A percentile compares a stretch with the other conserved stretches of the same genome.
phyloP scores from a whole-genome alignment of 2,329 filamentous ascomycete genomes.

The Endoconidiophora polonica region DNA sequence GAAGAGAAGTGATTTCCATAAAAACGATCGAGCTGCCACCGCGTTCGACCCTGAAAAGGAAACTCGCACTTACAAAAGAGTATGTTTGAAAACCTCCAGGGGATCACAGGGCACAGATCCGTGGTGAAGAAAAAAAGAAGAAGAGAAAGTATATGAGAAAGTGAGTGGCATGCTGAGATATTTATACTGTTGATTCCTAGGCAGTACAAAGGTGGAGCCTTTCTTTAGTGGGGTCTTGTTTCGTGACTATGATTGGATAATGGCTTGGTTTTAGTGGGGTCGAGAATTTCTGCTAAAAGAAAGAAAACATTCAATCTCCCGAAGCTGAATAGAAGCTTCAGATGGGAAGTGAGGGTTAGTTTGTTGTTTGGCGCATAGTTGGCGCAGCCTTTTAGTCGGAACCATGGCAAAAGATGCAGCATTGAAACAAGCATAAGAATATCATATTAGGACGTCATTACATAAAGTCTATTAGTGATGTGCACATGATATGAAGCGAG shows the following conservation, averaged over 20 bases:
- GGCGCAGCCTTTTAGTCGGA: too few species aligned
- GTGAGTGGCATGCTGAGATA: neutral
- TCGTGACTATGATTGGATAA: neutral
- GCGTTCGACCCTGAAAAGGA: conserved; percentile 42
- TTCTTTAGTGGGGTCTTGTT: conserved; percentile 6
- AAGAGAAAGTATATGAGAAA: conserved; percentile 19
- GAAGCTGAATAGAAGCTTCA: too few species aligned
- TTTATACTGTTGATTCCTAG: too few species aligned
- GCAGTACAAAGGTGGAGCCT: neutral
- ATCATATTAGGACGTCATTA: too few species aligned
- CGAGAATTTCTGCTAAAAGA: neutral
- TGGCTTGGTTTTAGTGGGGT: neutral
- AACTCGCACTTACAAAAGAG: conserved; percentile 19
- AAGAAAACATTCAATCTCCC: too few species aligned
- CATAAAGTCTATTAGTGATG: too few species aligned
- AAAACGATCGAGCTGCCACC: conserved; percentile 66
- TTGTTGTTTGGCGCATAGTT: too few species aligned
- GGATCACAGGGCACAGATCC: conserved; percentile 82
- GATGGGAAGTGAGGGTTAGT: too few species aligned
- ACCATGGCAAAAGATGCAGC: too few species aligned
- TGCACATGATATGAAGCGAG: too few species aligned
- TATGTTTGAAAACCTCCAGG: conserved; percentile 26
- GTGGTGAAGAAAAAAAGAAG: conserved; percentile 30
- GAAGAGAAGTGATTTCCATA: conserved; percentile 56
- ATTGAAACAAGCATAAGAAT: too few species aligned